Evolutionary conservation across 495 filamentous ascomycete species (phyloP).

Genomic region (Podospora sp.): DNA sequence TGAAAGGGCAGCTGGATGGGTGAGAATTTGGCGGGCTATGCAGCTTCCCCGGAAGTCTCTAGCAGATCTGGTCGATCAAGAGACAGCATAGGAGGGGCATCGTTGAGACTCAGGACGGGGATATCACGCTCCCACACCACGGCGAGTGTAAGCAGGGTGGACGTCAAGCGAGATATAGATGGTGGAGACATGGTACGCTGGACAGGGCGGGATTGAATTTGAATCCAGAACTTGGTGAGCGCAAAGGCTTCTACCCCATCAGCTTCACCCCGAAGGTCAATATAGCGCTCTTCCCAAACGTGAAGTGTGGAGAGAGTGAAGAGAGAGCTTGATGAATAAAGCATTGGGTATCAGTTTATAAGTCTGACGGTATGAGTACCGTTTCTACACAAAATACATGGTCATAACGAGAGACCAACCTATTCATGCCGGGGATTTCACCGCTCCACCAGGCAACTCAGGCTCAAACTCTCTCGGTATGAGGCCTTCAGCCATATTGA

Average conservation of each 20-base stretch:
- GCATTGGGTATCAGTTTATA: constrained; percentile 20
- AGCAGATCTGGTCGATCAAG: background rate
- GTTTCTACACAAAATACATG: constrained; percentile 18
- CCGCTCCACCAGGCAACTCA: constrained; percentile 35
- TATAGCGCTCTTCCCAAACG: background rate
- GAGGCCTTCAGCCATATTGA: constrained; percentile 73
- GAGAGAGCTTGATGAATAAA: background rate
- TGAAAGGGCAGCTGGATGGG: background rate
- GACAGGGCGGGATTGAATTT: no score
- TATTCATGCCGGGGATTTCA: constrained; percentile 35
- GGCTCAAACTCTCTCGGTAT: constrained; percentile 55
- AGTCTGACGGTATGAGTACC: constrained; percentile 6
- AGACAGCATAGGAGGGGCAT: no score
- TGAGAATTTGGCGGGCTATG: background rate
- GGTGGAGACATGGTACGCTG: no score
- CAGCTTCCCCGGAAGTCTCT: background rate
- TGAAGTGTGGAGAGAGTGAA: background rate
- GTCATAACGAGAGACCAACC: constrained; percentile 4
- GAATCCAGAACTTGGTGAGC: no score
- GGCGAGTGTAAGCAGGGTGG: no score
- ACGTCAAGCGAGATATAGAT: no score
- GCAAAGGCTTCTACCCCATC: no score
- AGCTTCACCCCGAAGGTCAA: background rate
- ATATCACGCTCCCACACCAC: no score
- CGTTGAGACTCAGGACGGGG: no score